Evolutionary conservation across 176 grass and related monocot species (phyloP).

Genomic region (Juncus effusus): DNA sequence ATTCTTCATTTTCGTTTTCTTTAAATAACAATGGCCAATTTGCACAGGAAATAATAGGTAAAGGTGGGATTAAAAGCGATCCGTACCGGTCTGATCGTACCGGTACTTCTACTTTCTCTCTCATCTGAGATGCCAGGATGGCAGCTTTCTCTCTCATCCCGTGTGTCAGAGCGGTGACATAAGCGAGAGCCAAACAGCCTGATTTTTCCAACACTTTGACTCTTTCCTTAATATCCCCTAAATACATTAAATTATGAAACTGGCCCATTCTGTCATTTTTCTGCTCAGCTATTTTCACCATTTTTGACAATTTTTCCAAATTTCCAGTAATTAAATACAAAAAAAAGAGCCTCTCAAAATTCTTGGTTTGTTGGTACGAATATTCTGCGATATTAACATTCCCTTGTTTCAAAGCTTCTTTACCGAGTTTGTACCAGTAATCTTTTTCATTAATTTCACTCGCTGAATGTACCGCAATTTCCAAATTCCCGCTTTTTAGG

Average conservation of each 20-base stretch:
- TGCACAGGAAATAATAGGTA: conserved; percentile 44
- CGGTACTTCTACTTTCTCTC: conserved; percentile 51
- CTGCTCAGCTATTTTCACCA: conserved; percentile 63
- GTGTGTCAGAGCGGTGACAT: conserved; percentile 67
- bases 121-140: conserved; percentile 62
- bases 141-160: conserved; percentile 59
- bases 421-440: conserved; percentile 71
- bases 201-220: conserved; percentile 71
- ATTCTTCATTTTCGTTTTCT: conserved; percentile 63
- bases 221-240: conserved; percentile 64
- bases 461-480: conserved; percentile 70
- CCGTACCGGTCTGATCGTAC: conserved; percentile 48
- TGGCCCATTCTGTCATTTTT: conserved; percentile 69
- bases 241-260: conserved; percentile 71
- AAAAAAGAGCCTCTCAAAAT: conserved; percentile 77
- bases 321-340: conserved; percentile 72
- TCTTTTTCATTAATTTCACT: conserved; percentile 81
- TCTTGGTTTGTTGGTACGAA: conserved; percentile 67
- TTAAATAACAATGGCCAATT: conserved; percentile 87
- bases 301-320: conserved; percentile 58
- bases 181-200: conserved; percentile 73
- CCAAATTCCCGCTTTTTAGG: conserved; percentile 73
- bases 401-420: conserved; percentile 62
- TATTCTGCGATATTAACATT: conserved; percentile 80
- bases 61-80: conserved; percentile 66